Percentiles rank a stretch among this genome's conserved stretches.
phyloP scores from a whole-genome alignment of 805 yeast genomes.

The Nakazawaea ambrosiae region DNA sequence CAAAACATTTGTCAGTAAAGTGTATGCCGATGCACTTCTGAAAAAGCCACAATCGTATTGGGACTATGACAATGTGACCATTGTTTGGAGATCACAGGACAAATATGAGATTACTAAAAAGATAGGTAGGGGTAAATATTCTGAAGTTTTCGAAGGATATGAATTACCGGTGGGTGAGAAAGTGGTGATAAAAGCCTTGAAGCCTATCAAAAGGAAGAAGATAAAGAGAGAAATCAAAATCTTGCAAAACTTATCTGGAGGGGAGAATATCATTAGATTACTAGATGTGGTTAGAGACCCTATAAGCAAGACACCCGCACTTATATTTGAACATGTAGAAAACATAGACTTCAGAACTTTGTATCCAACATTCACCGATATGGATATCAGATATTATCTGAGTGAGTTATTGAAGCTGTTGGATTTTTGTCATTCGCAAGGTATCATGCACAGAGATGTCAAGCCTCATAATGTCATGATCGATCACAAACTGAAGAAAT shows the following conservation, averaged over 20 bases:
- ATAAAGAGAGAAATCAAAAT: conserved; percentile 86
- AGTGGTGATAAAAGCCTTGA: conserved; percentile 83
- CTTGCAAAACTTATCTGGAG: conserved; percentile 76
- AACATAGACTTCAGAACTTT: conserved; percentile 78
- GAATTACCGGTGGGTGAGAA: conserved; percentile 54
- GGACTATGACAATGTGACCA: conserved; percentile 71
- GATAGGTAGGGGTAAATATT: conserved; percentile 89
- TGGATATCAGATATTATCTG: conserved; percentile 79
- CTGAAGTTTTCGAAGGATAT: conserved; percentile 89
- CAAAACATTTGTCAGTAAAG: conserved; percentile 29
- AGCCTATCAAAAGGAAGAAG: conserved; percentile 90
- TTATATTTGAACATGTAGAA: conserved; percentile 77
- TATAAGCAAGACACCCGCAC: conserved; percentile 75
- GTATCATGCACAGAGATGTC: conserved; percentile 93
- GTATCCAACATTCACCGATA: conserved; percentile 69
- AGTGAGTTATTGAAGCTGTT: conserved; percentile 74
- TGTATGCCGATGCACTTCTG: conserved; percentile 70
- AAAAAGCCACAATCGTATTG: conserved; percentile 68
- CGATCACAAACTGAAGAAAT: conserved; percentile 62
- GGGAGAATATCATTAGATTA: conserved; percentile 73
- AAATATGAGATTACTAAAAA: conserved; percentile 66
- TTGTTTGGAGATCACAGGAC: conserved; percentile 51
- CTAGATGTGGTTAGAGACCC: conserved; percentile 80
- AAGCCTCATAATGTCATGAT: conserved; percentile 96
- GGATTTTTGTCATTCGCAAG: conserved; percentile 89